Evolutionary conservation across 2,329 filamentous ascomycete species (phyloP).

Genomic region (Helminthosporium solani): DNA sequence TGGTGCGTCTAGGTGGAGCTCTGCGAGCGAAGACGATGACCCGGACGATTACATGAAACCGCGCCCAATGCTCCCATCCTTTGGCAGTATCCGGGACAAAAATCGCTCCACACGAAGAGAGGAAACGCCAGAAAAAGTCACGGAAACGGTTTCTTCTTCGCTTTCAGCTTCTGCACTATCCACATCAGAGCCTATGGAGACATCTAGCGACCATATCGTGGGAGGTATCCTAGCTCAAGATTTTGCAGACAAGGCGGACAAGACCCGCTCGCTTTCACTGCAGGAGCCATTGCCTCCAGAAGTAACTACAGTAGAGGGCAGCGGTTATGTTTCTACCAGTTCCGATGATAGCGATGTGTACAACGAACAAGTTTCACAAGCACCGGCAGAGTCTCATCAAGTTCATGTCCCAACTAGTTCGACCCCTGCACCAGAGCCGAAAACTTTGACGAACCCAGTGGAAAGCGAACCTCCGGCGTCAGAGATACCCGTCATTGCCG

Average conservation of each 20-base stretch:
- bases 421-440: conserved; percentile 25
- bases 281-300: conserved; percentile 69
- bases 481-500: conserved; percentile 36
- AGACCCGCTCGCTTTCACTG: conserved; percentile 2
- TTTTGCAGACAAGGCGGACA: conserved; percentile 53
- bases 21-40: conserved; percentile 57
- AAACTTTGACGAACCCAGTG: conserved; percentile 25
- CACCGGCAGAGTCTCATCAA: not conserved
- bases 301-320: conserved; percentile 68
- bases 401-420: conserved; percentile 9
- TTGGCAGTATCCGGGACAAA: conserved; percentile 71
- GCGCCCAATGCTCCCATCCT: conserved; percentile 70
- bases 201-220: conserved; percentile 62
- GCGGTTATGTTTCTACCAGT: conserved; percentile 57
- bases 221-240: conserved; percentile 59
- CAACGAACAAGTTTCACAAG: conserved; percentile 11
- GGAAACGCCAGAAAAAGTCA: conserved; percentile 55
- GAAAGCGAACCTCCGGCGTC: conserved; percentile 13
- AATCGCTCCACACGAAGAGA: conserved; percentile 51
- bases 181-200: conserved; percentile 46
- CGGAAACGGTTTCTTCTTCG: conserved; percentile 46
- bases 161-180: conserved; percentile 36
- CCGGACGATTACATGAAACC: conserved; percentile 69
- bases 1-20: conserved; percentile 48
- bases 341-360: conserved; percentile 44